Evolutionary conservation across 192 early-diverging fungal species (phyloP), one percentile per base, ranked within the genome.

Genomic region (Chytriomyces sp.): DNA sequence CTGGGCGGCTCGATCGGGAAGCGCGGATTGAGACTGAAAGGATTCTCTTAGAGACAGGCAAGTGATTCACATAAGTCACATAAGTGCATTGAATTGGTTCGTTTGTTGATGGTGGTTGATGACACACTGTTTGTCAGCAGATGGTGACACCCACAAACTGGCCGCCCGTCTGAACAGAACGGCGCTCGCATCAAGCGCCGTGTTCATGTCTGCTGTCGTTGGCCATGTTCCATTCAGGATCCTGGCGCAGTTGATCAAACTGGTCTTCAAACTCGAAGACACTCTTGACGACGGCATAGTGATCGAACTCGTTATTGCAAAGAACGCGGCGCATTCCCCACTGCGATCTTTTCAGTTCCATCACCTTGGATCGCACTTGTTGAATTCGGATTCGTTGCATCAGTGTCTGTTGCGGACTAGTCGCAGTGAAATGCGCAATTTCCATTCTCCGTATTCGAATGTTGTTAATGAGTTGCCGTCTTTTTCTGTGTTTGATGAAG

Each of bases 401-500:
- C 69, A 71, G 50, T 16, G 49, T 13, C 69, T 71, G 69, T 26
- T 71, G 49, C 28, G 69, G 9, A 16, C 69, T 26, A 23, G 23
- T 9, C 69, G 69, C 8, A 3, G 9, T 3, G 26, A 26, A 9
- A 45, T 71, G 20, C 69, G 69, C 47, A 50, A 50, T 18, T 71
- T 71, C 47, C 11, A 9, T 35, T 71, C 69, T 18, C 69, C 69
- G 7, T 71, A 57, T 71, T 47, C 69, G 8, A 7, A 50, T 20
- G 26, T 45, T 24, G 44, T n/a, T 5, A 20, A 71, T 13, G 35
- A 3, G 9, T 57, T 71, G 69, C 69, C 49, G 5, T 47, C 44
- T 4, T 57, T 71, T 53, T 43, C 69, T 0, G 69, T 71, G 49
- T 71, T 71, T 71, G 69, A 71, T 43, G 9, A 16, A 16, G 69